Base-by-base conservation (phyloP, 352 stramenopile genomes). In the Phytophthora melonis region DNA sequence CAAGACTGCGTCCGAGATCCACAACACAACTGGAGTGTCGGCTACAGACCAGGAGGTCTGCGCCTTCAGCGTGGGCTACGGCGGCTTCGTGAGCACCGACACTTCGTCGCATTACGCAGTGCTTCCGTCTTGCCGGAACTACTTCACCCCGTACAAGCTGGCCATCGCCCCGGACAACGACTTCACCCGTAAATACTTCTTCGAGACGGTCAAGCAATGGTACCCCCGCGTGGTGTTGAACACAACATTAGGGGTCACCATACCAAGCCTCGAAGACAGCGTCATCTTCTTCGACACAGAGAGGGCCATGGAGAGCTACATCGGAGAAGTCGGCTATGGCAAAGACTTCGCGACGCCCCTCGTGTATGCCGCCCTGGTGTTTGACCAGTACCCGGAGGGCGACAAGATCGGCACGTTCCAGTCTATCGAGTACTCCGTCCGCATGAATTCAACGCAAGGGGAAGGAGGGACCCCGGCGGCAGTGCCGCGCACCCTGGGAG, bases 101-200 rank as follows among this genome's bases (percentile, higher is more conserved):
- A 39, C 58, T 55, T 69, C 79, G 1, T 87, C 82, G 5, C 43
- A 77, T 3, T 81, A 70, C 52, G 66, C 74, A 5, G 71, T 92
- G 5, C 83, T 79, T 19, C 13, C 47, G 2, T 27, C 68, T 7
- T 92, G 83, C 30, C 75, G 58, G 11, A 56, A 64, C 39, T 62
- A 77, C 30, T 70, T 82, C 41, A 76, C 64, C 1, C 79, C 82
- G 5, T 88, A 88, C 68, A 87, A 86, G 43, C 36, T 91, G 32
- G 86, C 80, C 3, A 87, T 91, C 36, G 73, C 66, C 2, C 84
- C 81, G 6, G 83, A 93, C 57, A 91, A 78, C 21, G 41, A 67
- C 25, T 93, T 89, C 58, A 91, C 82, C 14, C 83, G 83, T 53
- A 68, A 80, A 19, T 94, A 94, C 63, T 94, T 92, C 30, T 78